phyloP scores from a whole-genome alignment of 352 stramenopile genomes.

The Phytophthora lateralis region DNA sequence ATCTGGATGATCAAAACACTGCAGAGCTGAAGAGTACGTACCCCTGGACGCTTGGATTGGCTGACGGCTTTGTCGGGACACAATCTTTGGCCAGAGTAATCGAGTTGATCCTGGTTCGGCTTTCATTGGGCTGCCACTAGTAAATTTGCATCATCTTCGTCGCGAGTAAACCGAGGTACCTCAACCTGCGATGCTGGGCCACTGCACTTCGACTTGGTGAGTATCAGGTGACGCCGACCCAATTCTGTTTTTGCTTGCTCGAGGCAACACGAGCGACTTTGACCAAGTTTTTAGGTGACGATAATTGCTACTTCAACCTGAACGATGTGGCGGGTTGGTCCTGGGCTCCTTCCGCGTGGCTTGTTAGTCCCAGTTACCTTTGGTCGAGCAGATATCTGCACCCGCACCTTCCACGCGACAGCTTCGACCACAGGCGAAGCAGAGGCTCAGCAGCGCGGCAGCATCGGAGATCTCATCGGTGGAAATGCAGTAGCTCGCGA shows the following conservation, averaged over 20 bases:
- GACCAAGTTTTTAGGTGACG: not conserved
- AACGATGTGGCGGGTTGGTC: slow-evolving; percentile 9
- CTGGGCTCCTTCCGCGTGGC: slow-evolving; percentile 2
- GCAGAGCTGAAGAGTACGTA: no score
- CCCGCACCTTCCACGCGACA: slow-evolving; percentile 3
- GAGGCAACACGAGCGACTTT: not conserved
- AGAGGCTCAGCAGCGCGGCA: slow-evolving; percentile 16
- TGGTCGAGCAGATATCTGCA: not conserved
- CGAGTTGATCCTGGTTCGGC: no score
- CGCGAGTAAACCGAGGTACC: slow-evolving; percentile 1
- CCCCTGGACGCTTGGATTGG: slow-evolving; percentile 2
- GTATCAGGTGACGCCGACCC: not conserved
- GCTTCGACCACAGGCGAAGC: not conserved
- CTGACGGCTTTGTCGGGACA: not conserved
- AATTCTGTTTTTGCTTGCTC: slow-evolving; percentile 6
- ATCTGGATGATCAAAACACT: no score
- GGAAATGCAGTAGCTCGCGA: slow-evolving; percentile 48
- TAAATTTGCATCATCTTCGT: slow-evolving; percentile 6
- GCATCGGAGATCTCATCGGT: slow-evolving; percentile 49
- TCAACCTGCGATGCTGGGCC: not conserved
- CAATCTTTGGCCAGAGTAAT: slow-evolving; percentile 6
- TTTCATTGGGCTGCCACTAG: slow-evolving; percentile 5
- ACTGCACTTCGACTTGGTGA: not conserved
- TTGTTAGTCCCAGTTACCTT: not conserved
- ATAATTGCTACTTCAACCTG: not conserved